A percentile compares a stretch with the other conserved stretches of the same genome.
Conservation (phyloP, 176 grass and related monocot species). For the Thinopyrum elongatum region DNA sequence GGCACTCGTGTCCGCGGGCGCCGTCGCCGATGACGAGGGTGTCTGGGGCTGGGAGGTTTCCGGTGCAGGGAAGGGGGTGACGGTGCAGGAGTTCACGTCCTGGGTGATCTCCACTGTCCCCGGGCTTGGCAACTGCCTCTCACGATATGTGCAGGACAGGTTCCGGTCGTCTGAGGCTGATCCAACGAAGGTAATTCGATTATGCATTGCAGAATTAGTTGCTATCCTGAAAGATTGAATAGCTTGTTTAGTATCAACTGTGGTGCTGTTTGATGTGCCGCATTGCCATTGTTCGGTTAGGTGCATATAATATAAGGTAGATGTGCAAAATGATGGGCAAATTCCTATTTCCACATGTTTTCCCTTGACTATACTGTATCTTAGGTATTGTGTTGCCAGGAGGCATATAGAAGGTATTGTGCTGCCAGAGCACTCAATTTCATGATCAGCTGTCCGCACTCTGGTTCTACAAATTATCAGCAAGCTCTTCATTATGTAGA, state of each 20-base stretch:
- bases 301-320: background rate
- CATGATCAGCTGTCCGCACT: background rate
- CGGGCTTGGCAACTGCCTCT: slow-evolving; percentile 54
- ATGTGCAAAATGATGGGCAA: background rate
- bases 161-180: slow-evolving; percentile 31
- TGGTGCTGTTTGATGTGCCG: background rate
- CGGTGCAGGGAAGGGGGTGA: slow-evolving; percentile 42
- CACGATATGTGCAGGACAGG: slow-evolving; percentile 63
- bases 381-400: too few species aligned
- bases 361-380: background rate
- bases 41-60: slow-evolving; percentile 60
- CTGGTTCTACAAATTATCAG: background rate
- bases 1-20: slow-evolving; percentile 54
- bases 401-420: too few species aligned
- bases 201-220: background rate
- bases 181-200: slow-evolving; percentile 49
- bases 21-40: slow-evolving; percentile 46
- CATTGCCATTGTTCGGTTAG: background rate
- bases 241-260: background rate
- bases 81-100: slow-evolving; percentile 64
- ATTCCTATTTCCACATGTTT: background rate
- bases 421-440: background rate
- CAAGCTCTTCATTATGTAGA: background rate
- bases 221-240: background rate
- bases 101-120: slow-evolving; percentile 62